Conservation (phyloP, 2,329 filamentous ascomycete species). For the Trichoderma aggressivum region DNA sequence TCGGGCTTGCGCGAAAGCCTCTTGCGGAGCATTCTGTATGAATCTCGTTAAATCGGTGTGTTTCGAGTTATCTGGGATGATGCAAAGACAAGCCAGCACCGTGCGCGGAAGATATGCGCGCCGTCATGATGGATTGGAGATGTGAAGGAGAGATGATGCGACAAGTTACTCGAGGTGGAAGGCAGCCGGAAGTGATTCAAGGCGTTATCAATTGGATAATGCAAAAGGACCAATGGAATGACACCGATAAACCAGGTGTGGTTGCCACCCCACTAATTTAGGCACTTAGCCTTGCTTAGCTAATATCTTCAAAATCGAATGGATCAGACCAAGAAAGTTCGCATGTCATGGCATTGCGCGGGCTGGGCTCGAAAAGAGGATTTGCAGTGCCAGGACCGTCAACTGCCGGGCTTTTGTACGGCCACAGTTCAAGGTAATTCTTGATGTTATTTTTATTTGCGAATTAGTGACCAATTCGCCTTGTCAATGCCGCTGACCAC, state of each 20-base stretch:
- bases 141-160: neutral
- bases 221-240: neutral
- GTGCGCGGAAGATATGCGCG: neutral
- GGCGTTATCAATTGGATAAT: constrained; percentile 5
- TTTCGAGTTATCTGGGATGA: neutral
- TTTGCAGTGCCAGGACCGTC: neutral
- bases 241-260: neutral
- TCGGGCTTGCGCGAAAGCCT: neutral
- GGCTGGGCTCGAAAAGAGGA: neutral
- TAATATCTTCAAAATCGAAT: constrained; percentile 24
- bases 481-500: neutral
- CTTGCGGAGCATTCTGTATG: neutral
- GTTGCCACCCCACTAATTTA: neutral
- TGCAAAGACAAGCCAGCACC: neutral
- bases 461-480: neutral
- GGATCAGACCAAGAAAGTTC: neutral
- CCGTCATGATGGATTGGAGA: neutral
- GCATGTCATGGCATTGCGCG: neutral
- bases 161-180: neutral
- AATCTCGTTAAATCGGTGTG: neutral
- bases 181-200: neutral
- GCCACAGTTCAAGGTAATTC: neutral
- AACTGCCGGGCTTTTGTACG: neutral
- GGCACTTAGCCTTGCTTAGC: constrained; percentile 32
- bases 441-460: neutral